A percentile compares a stretch with the other conserved stretches of the same genome.
phyloP scores from a whole-genome alignment of 257 asterid species.

The Striga asiatica region DNA sequence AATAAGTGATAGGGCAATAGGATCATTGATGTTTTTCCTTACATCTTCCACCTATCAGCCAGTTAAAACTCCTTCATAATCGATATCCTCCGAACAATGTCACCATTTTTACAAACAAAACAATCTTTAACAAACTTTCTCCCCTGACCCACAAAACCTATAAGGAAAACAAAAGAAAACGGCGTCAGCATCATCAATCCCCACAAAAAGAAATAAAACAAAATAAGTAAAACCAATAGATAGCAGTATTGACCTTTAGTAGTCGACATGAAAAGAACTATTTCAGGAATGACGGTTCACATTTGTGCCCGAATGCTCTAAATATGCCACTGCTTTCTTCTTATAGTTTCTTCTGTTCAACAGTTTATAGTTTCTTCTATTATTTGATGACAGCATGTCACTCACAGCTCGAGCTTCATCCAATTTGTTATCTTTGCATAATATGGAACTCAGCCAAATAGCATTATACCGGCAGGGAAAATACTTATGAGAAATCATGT shows the following conservation, averaged over 20 bases:
- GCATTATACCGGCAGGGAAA: slow-evolving; percentile 34
- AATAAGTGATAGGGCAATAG: background rate
- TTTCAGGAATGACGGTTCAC: no score
- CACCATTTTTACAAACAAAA: background rate
- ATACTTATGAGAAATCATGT: slow-evolving; percentile 37
- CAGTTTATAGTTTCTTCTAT: slow-evolving; percentile 11
- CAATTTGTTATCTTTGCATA: slow-evolving; percentile 21
- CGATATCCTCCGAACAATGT: background rate
- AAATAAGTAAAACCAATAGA: background rate
- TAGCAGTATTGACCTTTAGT: background rate
- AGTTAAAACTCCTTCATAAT: background rate
- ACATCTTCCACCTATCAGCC: background rate
- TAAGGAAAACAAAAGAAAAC: slow-evolving; percentile 17
- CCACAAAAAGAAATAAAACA: no score
- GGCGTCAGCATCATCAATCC: no score
- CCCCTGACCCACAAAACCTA: background rate
- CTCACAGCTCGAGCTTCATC: slow-evolving; percentile 22
- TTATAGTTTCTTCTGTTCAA: slow-evolving; percentile 12
- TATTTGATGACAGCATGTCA: slow-evolving; percentile 12
- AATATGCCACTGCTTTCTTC: background rate
- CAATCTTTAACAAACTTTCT: background rate
- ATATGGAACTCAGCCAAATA: slow-evolving; percentile 23
- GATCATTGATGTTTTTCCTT: background rate
- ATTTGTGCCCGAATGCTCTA: background rate
- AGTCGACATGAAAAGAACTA: background rate